Evolutionary conservation across 2,329 filamentous ascomycete genomes (phyloP).

Genomic region (Penicillium decumbens): DNA sequence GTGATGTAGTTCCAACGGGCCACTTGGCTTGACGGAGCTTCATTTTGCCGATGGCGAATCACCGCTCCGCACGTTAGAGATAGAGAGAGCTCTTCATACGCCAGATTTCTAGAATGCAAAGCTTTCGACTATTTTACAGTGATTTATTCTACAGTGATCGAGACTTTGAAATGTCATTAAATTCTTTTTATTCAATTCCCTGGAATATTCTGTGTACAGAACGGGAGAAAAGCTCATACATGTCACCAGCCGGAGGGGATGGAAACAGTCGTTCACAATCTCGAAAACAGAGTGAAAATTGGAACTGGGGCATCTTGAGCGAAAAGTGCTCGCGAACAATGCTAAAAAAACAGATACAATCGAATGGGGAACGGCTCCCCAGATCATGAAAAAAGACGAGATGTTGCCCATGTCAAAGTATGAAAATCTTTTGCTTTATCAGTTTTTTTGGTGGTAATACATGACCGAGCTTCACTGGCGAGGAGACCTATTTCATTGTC

Average conservation of each 20-base stretch:
- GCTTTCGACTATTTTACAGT: not conserved
- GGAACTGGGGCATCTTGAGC: conserved; percentile 15
- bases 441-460: conserved; percentile 36
- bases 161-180: conserved; percentile 12
- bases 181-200: conserved; percentile 21
- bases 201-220: conserved; percentile 31
- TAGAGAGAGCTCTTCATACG: not conserved
- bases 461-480: conserved; percentile 37
- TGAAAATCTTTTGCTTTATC: conserved; percentile 35
- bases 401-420: conserved; percentile 35
- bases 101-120: not conserved
- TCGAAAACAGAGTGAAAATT: conserved; percentile 24
- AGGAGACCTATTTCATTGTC: conserved; percentile 33
- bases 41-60: conserved; percentile 31
- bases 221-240: conserved; percentile 21
- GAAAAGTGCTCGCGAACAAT: conserved; percentile 18
- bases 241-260: conserved; percentile 10
- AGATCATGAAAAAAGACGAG: conserved; percentile 29
- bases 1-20: conserved; percentile 30
- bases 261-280: conserved; percentile 30
- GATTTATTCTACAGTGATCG: not conserved
- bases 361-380: conserved; percentile 26
- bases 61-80: conserved; percentile 2
- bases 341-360: conserved; percentile 33
- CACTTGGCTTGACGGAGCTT: conserved; percentile 39